phyloP scores from a whole-genome alignment of 352 stramenopile genomes.

The Globisporangium abappressorium region DNA sequence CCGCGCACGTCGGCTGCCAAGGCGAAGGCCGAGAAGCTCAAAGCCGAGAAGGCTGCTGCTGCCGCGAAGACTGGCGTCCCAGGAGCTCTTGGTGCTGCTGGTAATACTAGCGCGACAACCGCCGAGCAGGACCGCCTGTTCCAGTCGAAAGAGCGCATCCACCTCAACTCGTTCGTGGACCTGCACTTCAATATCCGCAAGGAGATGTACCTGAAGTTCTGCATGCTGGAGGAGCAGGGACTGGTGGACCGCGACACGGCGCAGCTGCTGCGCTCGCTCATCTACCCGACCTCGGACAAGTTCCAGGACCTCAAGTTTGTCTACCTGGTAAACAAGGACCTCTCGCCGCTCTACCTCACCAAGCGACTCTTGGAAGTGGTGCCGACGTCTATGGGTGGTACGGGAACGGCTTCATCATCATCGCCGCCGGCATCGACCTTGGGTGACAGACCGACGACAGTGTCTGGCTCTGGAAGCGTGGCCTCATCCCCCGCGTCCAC shows the following conservation, averaged over 20 bases:
- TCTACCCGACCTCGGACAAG: constrained; percentile 77
- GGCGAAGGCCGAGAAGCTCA: constrained; percentile 9
- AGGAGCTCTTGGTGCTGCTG: constrained; percentile 22
- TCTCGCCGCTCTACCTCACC: constrained; percentile 69
- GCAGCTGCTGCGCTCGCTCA: constrained; percentile 69
- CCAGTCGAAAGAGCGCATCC: constrained; percentile 47
- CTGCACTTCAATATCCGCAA: constrained; percentile 84
- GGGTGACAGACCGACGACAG: neutral
- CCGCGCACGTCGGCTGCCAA: constrained; percentile 8
- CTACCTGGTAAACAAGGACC: constrained; percentile 85
- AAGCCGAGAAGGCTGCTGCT: constrained; percentile 11
- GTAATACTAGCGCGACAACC: constrained; percentile 8
- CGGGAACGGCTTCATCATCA: constrained; percentile 30
- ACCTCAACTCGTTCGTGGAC: constrained; percentile 80
- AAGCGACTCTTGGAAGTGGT: constrained; percentile 76
- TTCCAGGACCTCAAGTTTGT: constrained; percentile 89
- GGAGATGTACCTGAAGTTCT: constrained; percentile 86
- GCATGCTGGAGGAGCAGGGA: constrained; percentile 69
- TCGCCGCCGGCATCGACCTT: constrained; percentile 19
- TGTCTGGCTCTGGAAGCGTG: constrained; percentile 5
- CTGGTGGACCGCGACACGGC: constrained; percentile 66
- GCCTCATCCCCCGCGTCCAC: constrained; percentile 17
- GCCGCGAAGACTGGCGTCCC: constrained; percentile 11
- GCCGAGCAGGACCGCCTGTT: constrained; percentile 25
- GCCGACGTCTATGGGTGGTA: constrained; percentile 33